Evolutionary conservation across 306 rosid genomes (phyloP), one percentile per base, ranked within the genome.

Genomic region (Amphicarpaea edgeworthii): DNA sequence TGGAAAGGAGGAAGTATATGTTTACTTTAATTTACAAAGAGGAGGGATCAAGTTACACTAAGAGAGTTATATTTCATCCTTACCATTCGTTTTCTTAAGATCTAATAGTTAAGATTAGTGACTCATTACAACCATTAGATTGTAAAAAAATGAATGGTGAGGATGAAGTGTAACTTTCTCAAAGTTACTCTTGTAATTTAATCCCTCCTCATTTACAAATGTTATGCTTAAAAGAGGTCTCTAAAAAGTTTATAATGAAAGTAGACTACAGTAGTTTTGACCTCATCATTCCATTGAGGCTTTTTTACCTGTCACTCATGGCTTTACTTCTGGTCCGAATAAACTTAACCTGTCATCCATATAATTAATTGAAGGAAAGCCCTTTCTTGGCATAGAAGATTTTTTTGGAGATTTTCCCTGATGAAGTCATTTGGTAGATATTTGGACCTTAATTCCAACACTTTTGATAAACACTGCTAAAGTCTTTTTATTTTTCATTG

Each of bases 181-280:
- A n/a, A n/a, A n/a, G n/a, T n/a, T n/a, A n/a, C n/a, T n/a, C n/a
- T n/a, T n/a, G n/a, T n/a, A n/a, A n/a, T n/a, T n/a, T n/a, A n/a
- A n/a, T n/a, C n/a, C n/a, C n/a, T n/a, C n/a, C n/a, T n/a, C n/a
- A n/a, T 38, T 21, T 34, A 12, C 46, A 6, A 38, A 17, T 5
- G 38, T 53, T 42, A 58, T 42, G 21, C 70, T 55, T 70, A 1
- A 69, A 69, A 30, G 12, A 11, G 26, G 42, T 69, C 58, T 50
- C 5, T 12, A 72, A 19, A 32, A 14, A 9, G 16, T 24, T 59
- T n/a, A 28, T 45, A 42, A 45, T 40, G 16, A 24, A 14, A 66
- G 66, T n/a, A n/a, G 45, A 47, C 16, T 61, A n/a, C n/a, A 60
- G 20, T 50, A 65, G 26, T 30, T 69, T 47, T 46, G 79, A 61